phyloP scores from a whole-genome alignment of 768 basidiomycete genomes.

The Mycena epipterygia region DNA sequence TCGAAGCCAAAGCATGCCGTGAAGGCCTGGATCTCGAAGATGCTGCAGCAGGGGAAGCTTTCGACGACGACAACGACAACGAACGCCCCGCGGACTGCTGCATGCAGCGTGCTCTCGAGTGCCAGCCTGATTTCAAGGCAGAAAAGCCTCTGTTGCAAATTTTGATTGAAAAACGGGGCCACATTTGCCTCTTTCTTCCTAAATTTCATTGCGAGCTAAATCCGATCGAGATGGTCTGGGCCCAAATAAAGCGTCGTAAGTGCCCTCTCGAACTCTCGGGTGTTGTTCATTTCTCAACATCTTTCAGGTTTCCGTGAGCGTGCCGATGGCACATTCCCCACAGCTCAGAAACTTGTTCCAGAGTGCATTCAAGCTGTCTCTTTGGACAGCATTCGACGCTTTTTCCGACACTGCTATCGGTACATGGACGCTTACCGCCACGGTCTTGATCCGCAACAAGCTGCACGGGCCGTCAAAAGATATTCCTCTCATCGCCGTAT shows the following conservation, averaged over 20 bases:
- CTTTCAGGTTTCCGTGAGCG: conserved; percentile 37
- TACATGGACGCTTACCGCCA: conserved; percentile 41
- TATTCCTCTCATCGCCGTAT: conserved; percentile 45
- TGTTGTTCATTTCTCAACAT: conserved; percentile 23
- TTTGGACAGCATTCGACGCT: conserved; percentile 36
- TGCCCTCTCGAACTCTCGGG: conserved; percentile 8
- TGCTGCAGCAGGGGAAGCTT: conserved; percentile 16
- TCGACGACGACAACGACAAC: conserved; percentile 30
- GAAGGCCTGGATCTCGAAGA: conserved; percentile 28
- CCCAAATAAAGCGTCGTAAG: conserved; percentile 39
- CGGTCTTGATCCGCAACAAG: conserved; percentile 42
- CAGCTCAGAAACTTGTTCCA: conserved; percentile 40
- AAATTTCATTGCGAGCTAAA: conserved; percentile 30
- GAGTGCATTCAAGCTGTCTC: conserved; percentile 37
- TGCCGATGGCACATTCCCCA: conserved; percentile 42
- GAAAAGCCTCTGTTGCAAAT: conserved; percentile 39
- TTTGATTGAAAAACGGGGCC: conserved; percentile 39
- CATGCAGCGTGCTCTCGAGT: conserved; percentile 37
- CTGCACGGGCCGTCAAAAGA: conserved; percentile 42
- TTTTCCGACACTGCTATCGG: conserved; percentile 35
- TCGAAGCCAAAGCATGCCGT: conserved; percentile 30
- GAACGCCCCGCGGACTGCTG: conserved; percentile 32
- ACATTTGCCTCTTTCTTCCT: conserved; percentile 36
- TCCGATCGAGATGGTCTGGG: conserved; percentile 49
- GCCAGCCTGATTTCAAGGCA: conserved; percentile 37